These are phyloP conservation scores for Penicillium cosmopolitanum DNA, from an alignment of 495 filamentous ascomycete genomes.

Conservation along the genomic window DNA sequence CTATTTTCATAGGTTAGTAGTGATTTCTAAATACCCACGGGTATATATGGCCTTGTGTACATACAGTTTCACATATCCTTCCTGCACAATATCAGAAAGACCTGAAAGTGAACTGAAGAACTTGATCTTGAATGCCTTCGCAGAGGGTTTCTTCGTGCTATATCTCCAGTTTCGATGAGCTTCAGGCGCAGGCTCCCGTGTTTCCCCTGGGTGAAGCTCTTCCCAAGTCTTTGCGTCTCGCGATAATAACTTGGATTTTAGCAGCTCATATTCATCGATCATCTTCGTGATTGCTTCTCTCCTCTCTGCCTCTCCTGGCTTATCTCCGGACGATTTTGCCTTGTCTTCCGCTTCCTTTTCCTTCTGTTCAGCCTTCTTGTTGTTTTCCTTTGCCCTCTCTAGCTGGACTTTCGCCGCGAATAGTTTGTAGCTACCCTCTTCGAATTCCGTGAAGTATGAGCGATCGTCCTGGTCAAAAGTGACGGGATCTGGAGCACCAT, in stretches of 20 bases:
- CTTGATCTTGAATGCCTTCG: constrained; percentile 43
- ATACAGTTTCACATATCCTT: constrained; percentile 61
- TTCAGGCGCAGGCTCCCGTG: constrained; percentile 27
- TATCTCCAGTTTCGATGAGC: neutral
- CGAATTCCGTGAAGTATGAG: constrained; percentile 47
- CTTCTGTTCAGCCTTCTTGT: constrained; percentile 9
- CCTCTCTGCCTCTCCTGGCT: constrained; percentile 53
- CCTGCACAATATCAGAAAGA: constrained; percentile 52
- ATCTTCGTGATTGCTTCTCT: constrained; percentile 49
- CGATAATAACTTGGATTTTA: constrained; percentile 55
- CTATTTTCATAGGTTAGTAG: constrained; percentile 32
- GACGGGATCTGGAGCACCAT: constrained; percentile 19
- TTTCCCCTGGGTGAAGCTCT: constrained; percentile 58
- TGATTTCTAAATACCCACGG: neutral
- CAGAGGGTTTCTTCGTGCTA: constrained; percentile 4
- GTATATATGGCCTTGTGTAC: neutral
- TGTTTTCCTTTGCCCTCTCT: constrained; percentile 12
- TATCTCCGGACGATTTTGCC: constrained; percentile 4
- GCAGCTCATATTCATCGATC: constrained; percentile 51
- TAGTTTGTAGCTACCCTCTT: constrained; percentile 55
- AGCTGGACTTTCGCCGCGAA: constrained; percentile 37
- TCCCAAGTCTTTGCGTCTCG: constrained; percentile 66
- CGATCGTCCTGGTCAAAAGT: constrained; percentile 35
- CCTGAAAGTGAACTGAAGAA: constrained; percentile 55
- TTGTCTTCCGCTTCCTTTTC: neutral